Evolutionary conservation across 2,329 filamentous ascomycete species (phyloP).

Genomic region (Colletotrichum shisoi): DNA sequence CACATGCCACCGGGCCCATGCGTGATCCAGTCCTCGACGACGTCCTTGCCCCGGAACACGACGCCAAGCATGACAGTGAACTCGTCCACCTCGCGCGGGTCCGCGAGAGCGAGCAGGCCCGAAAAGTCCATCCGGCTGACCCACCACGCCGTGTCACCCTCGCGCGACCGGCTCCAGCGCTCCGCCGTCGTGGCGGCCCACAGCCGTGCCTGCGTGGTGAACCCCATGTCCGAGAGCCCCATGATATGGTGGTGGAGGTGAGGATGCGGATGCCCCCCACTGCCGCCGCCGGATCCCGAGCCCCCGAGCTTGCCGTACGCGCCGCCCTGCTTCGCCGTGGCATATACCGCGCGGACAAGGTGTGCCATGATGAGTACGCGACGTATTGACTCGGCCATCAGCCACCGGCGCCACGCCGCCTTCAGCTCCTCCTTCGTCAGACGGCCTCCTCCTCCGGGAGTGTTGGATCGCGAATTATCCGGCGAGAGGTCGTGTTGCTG

Average conservation of each 20-base stretch:
- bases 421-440: slow-evolving; percentile 35
- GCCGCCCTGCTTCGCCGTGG: slow-evolving; percentile 36
- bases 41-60: slow-evolving; percentile 35
- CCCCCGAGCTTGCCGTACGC: slow-evolving; percentile 24
- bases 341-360: slow-evolving; percentile 39
- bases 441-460: slow-evolving; percentile 15
- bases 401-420: slow-evolving; percentile 39
- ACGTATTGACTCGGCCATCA: slow-evolving; percentile 39
- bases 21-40: slow-evolving; percentile 39
- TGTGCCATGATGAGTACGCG: slow-evolving; percentile 37
- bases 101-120: slow-evolving; percentile 36
- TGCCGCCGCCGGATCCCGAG: not conserved
- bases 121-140: slow-evolving; percentile 39
- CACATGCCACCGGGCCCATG: slow-evolving; percentile 30
- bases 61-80: slow-evolving; percentile 38
- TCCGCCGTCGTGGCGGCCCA: slow-evolving; percentile 39
- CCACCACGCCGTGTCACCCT: slow-evolving; percentile 38
- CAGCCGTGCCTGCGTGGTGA: slow-evolving; percentile 39
- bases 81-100: slow-evolving; percentile 38
- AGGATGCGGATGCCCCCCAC: slow-evolving; percentile 1
- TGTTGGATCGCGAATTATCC: slow-evolving; percentile 29
- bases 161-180: slow-evolving; percentile 38
- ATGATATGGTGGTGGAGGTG: slow-evolving; percentile 24
- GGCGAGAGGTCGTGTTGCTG: slow-evolving; percentile 31
- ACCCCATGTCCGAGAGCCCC: slow-evolving; percentile 38